Base-by-base conservation (phyloP, 805 yeast genomes). In the Ogataea pilisensis region DNA sequence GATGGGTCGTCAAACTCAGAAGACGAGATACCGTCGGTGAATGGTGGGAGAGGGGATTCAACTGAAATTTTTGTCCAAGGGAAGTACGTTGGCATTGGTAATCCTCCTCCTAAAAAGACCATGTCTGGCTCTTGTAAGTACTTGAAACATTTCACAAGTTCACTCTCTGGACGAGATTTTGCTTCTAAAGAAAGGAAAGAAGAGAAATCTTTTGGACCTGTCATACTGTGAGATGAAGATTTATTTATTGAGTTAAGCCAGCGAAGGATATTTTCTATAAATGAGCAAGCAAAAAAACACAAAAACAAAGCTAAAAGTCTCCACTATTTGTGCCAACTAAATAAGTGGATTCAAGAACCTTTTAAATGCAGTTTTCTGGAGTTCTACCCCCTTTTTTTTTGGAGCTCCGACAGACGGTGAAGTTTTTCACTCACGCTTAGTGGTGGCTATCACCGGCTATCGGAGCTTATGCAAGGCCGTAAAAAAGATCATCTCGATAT, bases 101-200 rank as follows among this genome's bases (percentile, higher is more conserved):
- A 75, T 8, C 99, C 99, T 54, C 98, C 99, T 39, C 97, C 98
- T 41, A 91, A 75, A 59, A 89, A 90, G 40, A 88, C 80, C 58
- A 93, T 72, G 40, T 82, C 78, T 27, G 95, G 95, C 48, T 77
- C 73, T 29, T 69, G 68, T 56, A 69, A 82, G 68, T 85, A 83
- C 59, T 80, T 80, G 72, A 91, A 87, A 16, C 38, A 29, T n/a
- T 29, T 31, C 3, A 22, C 16, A 12, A 36, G 27, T 19, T 29
- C 28, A 16, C 38, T 36, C 11, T 20, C 24, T 16, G 17, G 12
- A 36, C 38, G 38, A 7, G 33, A n/a, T 13, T 14, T 36, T 2
- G 38, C 22, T 30, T 36, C 38, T 21, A 21, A 12, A 4, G 38
- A 36, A 6, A 8, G 29, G 8, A 36, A 22, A 2, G 31, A 20